A percentile compares a stretch with the other conserved stretches of the same genome.
These are phyloP conservation scores for Vaccinium vitisidaea DNA, from an alignment of 148 eudicot species.

Conservation along the genomic window DNA sequence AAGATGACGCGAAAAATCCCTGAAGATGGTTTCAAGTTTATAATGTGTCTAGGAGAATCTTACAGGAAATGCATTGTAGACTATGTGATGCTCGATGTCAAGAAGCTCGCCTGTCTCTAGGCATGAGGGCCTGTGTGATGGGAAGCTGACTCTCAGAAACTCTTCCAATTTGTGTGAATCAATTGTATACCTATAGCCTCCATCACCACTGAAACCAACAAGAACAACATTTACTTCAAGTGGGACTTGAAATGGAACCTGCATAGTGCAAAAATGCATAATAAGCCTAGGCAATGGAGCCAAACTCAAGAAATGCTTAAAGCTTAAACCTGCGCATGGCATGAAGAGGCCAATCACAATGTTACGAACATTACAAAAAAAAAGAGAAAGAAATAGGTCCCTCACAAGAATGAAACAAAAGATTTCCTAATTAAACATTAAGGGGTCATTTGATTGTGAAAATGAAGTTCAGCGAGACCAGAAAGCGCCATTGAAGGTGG, in stretches of 20 bases:
- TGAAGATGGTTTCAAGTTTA: neutral
- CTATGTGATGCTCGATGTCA: conserved; percentile 95
- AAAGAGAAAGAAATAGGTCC: neutral
- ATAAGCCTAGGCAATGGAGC: neutral
- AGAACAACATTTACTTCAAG: conserved; percentile 96
- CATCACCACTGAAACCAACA: conserved; percentile 87
- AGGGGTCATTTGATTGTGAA: neutral
- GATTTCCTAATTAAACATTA: neutral
- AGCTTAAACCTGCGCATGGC: neutral
- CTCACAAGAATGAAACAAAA: conserved; percentile 1
- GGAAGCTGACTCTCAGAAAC: conserved; percentile 71
- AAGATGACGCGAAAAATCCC: neutral
- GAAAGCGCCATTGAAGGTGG: neutral
- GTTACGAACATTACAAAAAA: neutral
- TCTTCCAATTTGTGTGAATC: conserved; percentile 81
- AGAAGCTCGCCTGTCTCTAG: conserved; percentile 94
- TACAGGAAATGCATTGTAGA: conserved; percentile 84
- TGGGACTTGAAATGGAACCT: conserved; percentile 98
- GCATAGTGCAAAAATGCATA: conserved; percentile 25
- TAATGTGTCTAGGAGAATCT: conserved; percentile 24
- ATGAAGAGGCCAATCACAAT: neutral
- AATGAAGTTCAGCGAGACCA: neutral
- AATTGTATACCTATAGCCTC: conserved; percentile 83
- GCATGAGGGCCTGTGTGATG: conserved; percentile 89
- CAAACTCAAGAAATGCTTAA: neutral